These are phyloP conservation scores for Phytophthora foliorum DNA, from an alignment of 352 stramenopile species.

Conservation along the genomic window DNA sequence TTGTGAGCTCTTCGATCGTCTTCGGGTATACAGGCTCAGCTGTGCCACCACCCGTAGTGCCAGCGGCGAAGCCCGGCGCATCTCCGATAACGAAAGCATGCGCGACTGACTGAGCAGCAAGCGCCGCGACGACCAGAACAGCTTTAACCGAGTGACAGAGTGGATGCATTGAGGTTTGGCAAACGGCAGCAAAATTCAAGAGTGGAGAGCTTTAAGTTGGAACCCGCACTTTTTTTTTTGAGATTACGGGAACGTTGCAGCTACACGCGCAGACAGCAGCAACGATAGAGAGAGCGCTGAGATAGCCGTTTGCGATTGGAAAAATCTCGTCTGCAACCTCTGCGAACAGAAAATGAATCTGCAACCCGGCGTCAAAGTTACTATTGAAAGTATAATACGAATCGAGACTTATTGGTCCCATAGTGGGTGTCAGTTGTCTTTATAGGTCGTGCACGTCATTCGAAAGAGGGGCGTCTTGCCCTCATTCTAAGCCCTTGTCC, in stretches of 20 bases:
- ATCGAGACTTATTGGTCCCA: too few species aligned
- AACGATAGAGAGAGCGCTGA: neutral
- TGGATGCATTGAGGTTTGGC: neutral
- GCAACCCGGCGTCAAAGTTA: too few species aligned
- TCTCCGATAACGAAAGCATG: slow-evolving; percentile 9
- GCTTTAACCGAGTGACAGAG: neutral
- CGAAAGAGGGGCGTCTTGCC: too few species aligned
- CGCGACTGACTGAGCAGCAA: neutral
- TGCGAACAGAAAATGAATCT: neutral
- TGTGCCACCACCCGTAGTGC: slow-evolving; percentile 46
- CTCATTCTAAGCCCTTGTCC: too few species aligned
- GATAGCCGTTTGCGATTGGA: neutral
- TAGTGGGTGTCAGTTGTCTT: too few species aligned
- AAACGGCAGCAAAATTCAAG: neutral
- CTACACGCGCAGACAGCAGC: too few species aligned
- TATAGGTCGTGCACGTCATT: too few species aligned
- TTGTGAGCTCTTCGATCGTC: slow-evolving; percentile 39
- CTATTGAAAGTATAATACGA: too few species aligned
- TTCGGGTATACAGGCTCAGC: slow-evolving; percentile 37
- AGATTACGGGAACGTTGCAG: neutral
- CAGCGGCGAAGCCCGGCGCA: slow-evolving; percentile 37
- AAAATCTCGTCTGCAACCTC: neutral
- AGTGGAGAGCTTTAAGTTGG: too few species aligned
- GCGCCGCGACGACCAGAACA: neutral
- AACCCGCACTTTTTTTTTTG: too few species aligned